Evolutionary conservation across 768 basidiomycete species (phyloP).

Genomic region (Kwoniella bestiolae): DNA sequence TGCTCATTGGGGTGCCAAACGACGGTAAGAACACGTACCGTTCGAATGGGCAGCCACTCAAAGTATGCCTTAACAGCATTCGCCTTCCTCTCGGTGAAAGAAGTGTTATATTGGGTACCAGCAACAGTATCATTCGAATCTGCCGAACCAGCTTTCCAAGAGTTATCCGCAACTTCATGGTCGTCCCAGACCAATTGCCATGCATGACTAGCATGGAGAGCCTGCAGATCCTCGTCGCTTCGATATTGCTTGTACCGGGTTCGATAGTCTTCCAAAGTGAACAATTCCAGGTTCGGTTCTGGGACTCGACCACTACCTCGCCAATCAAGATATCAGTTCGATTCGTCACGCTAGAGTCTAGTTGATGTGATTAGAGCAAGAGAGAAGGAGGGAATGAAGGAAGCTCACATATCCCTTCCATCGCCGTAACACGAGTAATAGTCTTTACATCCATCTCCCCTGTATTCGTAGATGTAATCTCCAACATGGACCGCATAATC

Average conservation of each 20-base stretch:
- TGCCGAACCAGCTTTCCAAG: conserved; percentile 66
- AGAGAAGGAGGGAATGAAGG: too few relatives aligned
- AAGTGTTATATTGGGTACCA: conserved; percentile 64
- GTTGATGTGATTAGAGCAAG: too few relatives aligned
- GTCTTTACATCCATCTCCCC: conserved; percentile 25
- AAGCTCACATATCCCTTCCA: conserved; percentile 60
- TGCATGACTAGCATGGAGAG: conserved; percentile 63
- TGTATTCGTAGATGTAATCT: conserved; percentile 60
- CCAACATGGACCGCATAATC: conserved; percentile 67
- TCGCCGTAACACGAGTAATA: conserved; percentile 46
- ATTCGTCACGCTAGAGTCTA: too few relatives aligned
- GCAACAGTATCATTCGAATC: conserved; percentile 64
- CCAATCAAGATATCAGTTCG: not conserved
- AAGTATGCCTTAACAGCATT: conserved; percentile 58
- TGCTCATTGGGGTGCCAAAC: not conserved
- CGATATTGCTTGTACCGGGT: conserved; percentile 61
- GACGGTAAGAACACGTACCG: conserved; percentile 21
- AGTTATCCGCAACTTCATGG: conserved; percentile 63
- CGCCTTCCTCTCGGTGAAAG: conserved; percentile 67
- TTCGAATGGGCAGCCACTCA: conserved; percentile 65
- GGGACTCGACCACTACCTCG: conserved; percentile 59
- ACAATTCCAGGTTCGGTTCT: conserved; percentile 63
- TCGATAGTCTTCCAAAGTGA: conserved; percentile 62
- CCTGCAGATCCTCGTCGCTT: conserved; percentile 62
- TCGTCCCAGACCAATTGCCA: conserved; percentile 64